phyloP scores from a whole-genome alignment of 1,284 basidiomycete species.

The Flammula alnicola region DNA sequence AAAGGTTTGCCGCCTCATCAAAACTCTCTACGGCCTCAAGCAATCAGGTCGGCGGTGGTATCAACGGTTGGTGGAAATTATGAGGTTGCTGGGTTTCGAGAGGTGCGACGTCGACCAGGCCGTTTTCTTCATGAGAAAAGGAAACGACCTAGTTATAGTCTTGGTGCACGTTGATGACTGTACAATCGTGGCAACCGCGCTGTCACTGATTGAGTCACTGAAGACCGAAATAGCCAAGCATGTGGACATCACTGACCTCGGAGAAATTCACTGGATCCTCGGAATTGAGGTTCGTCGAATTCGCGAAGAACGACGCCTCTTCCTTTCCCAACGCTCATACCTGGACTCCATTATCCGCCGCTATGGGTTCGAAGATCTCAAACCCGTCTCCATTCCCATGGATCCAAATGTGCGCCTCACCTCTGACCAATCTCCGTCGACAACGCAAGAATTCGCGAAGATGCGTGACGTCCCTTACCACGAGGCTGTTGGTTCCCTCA shows the following conservation, averaged over 20 bases:
- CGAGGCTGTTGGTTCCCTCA: conserved; percentile 34
- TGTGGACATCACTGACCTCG: too few species aligned
- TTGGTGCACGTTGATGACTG: conserved; percentile 26
- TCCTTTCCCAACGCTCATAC: conserved; percentile 31
- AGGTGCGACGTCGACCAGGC: too few species aligned
- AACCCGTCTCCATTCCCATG: too few species aligned
- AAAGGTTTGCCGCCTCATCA: too few species aligned
- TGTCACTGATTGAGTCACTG: conserved; percentile 18
- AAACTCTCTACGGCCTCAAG: conserved; percentile 21
- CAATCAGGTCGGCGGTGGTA: conserved; percentile 22
- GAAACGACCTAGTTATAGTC: conserved; percentile 7
- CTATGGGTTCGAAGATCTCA: too few species aligned
- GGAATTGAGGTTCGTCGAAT: conserved; percentile 31
- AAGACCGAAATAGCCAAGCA: conserved; percentile 23
- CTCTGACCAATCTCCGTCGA: conserved; percentile 22
- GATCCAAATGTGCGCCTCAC: conserved; percentile 21
- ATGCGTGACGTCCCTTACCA: conserved; percentile 32
- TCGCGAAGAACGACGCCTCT: conserved; percentile 19
- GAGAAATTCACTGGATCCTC: conserved; percentile 29
- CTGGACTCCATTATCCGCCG: conserved; percentile 27
- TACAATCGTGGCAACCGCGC: conserved; percentile 20
- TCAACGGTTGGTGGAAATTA: conserved; percentile 23
- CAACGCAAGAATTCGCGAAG: conserved; percentile 20
- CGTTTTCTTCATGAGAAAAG: conserved; percentile 19
- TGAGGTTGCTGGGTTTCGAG: too few species aligned